Conservation (phyloP, 306 rosid genomes). For the Canavalia ensiformis region DNA sequence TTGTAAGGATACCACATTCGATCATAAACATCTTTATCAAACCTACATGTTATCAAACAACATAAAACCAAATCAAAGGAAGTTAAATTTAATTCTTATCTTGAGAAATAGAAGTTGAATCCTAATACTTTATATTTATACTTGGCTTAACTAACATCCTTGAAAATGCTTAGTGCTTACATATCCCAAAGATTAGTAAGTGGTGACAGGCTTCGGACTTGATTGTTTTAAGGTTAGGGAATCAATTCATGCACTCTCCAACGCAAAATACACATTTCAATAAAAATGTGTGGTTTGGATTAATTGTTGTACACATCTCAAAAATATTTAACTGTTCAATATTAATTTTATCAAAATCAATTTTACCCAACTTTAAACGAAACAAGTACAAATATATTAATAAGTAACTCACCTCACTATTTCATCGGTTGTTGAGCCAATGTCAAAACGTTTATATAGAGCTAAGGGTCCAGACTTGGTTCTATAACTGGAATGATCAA, state of each 20-base stretch:
- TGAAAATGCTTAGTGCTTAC: background rate
- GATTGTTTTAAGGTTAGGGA: too few relatives aligned
- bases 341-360: too few relatives aligned
- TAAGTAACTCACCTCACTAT: constrained; percentile 52
- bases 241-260: too few relatives aligned
- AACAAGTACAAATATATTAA: too few relatives aligned
- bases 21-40: constrained; percentile 53
- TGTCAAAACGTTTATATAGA: constrained; percentile 41
- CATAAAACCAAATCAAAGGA: background rate
- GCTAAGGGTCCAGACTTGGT: constrained; percentile 35
- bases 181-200: background rate
- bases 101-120: background rate
- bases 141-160: background rate
- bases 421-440: constrained; percentile 48
- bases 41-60: constrained; percentile 48
- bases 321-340: too few relatives aligned
- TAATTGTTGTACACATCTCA: too few relatives aligned
- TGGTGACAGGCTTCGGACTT: background rate
- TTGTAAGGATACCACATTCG: constrained; percentile 59
- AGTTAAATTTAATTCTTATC: background rate
- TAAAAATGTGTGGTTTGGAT: too few relatives aligned
- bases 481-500: constrained; percentile 41
- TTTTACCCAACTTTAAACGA: too few relatives aligned
- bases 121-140: background rate
- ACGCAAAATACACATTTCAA: too few relatives aligned